Evolutionary conservation across 2,329 filamentous ascomycete species (phyloP), one percentile per base, ranked within the genome.

Genomic region (Calonectria multiphialidica): DNA sequence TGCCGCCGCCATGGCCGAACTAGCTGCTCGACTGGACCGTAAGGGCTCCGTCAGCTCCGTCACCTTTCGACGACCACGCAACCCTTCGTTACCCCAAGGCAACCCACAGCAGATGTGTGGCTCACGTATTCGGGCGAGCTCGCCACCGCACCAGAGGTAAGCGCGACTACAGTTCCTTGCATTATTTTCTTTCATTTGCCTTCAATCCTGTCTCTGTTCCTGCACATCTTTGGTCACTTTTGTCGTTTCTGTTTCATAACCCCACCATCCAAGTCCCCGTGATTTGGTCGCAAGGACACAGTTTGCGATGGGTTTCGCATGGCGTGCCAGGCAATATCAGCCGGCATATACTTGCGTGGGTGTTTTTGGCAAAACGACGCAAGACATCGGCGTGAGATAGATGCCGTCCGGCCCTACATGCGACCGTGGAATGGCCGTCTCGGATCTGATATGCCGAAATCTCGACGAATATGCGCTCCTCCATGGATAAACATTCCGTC

Each of bases 131-230:
- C 81, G 86, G 67, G 85, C 81, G 28, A 86, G 84, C 44, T 90
- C 88, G 30, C 88, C 89, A 28, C 84, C 86, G 37, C 86, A 88
- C 72, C 76, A 81, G 70, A 88, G 87, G 88, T 90, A 83, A 76
- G 82, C 74, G 13, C 42, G 10, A 35, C 59, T 40, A n/a, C n/a
- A 30, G 33, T 33, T 59, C 45, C 53, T 72, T 21, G 70, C 16
- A 25, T 50, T 18, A n/a, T 21, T 25, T 16, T 35, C 30, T 68
- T 25, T 59, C 57, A 25, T 40, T 68, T 44, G 50, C 63, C 40
- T 47, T 64, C 47, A 33, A 5, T 68, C 28, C 12, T 44, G 44
- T 61, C 40, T 63, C 53, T 62, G 66, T 37, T 42, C 66, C 40
- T 71, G 37, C 45, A 49, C 45, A 33, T 70, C 68, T 40, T 47